These are phyloP conservation scores for Cerrena zonata DNA, from an alignment of 1,284 basidiomycete genomes.

Conservation along the genomic window DNA sequence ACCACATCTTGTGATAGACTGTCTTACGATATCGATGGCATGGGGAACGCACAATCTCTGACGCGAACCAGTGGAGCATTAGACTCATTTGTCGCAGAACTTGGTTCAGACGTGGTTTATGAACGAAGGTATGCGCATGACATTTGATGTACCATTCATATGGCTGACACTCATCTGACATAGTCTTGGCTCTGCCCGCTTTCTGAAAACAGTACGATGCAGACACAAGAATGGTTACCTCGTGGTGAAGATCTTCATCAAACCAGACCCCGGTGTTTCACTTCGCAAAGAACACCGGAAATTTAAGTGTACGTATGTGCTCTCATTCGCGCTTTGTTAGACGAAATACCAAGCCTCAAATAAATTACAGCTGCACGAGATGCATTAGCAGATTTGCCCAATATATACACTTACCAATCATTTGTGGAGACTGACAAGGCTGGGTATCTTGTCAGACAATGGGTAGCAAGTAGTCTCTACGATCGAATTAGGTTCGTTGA, in stretches of 20 bases:
- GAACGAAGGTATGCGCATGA: conserved; percentile 73
- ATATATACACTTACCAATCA: conserved; percentile 85
- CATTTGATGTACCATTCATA: background rate
- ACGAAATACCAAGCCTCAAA: background rate
- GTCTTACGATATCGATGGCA: no score
- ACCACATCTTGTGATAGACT: no score
- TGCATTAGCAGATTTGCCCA: conserved; percentile 76
- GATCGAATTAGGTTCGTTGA: conserved; percentile 88
- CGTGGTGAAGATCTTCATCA: conserved; percentile 78
- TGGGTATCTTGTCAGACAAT: conserved; percentile 92
- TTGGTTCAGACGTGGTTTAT: conserved; percentile 80
- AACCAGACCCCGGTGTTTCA: conserved; percentile 63
- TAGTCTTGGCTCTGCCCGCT: conserved; percentile 86
- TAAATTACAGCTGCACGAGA: conserved; percentile 65
- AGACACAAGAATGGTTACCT: conserved; percentile 67
- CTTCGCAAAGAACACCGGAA: conserved; percentile 57
- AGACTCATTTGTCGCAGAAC: conserved; percentile 84
- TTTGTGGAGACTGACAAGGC: conserved; percentile 95
- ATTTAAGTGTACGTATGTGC: conserved; percentile 49
- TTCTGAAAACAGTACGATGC: conserved; percentile 87
- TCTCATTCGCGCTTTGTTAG: background rate
- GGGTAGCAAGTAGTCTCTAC: conserved; percentile 91
- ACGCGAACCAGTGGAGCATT: conserved; percentile 71
- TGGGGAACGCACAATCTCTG: conserved; percentile 70
- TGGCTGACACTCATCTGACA: conserved; percentile 6